Evolutionary conservation across 2,329 filamentous ascomycete genomes (phyloP).

Genomic region (Aspergillus pseudonomiae): DNA sequence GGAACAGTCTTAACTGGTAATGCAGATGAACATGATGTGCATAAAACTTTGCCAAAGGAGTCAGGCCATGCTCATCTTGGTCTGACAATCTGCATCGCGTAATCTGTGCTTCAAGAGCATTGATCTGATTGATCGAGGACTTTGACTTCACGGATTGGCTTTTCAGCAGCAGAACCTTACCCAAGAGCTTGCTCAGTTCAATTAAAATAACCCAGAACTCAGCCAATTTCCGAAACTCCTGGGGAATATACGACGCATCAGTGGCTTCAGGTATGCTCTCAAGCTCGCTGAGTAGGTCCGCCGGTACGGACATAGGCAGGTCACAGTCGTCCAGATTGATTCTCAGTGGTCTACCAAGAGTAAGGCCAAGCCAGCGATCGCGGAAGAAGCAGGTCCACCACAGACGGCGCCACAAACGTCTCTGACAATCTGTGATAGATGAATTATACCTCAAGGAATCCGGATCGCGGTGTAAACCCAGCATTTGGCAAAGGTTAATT

Average conservation of each 20-base stretch:
- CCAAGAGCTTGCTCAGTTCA: slow-evolving; percentile 29
- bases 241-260: slow-evolving; percentile 21
- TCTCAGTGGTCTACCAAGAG: slow-evolving; percentile 44
- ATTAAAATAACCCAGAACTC: slow-evolving; percentile 32
- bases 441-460: slow-evolving; percentile 19
- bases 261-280: slow-evolving; percentile 11
- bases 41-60: slow-evolving; percentile 21
- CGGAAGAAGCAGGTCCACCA: slow-evolving; percentile 48
- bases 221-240: slow-evolving; percentile 24
- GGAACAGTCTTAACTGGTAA: slow-evolving; percentile 26
- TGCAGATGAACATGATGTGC: slow-evolving; percentile 33
- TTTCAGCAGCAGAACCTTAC: slow-evolving; percentile 26
- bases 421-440: slow-evolving; percentile 25
- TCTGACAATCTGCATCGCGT: slow-evolving; percentile 21
- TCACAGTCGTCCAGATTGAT: slow-evolving; percentile 44
- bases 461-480: slow-evolving; percentile 46
- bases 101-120: slow-evolving; percentile 26
- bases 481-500: slow-evolving; percentile 46
- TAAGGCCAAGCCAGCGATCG: slow-evolving; percentile 46
- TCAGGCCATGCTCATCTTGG: slow-evolving; percentile 16
- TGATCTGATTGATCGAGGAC: slow-evolving; percentile 23
- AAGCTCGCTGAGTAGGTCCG: slow-evolving; percentile 32
- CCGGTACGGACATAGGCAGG: slow-evolving; percentile 30
- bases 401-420: slow-evolving; percentile 40
- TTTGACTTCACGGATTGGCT: slow-evolving; percentile 24